Conservation (phyloP, 2,329 filamentous ascomycete species). For the Microdochium bolleyi region DNA sequence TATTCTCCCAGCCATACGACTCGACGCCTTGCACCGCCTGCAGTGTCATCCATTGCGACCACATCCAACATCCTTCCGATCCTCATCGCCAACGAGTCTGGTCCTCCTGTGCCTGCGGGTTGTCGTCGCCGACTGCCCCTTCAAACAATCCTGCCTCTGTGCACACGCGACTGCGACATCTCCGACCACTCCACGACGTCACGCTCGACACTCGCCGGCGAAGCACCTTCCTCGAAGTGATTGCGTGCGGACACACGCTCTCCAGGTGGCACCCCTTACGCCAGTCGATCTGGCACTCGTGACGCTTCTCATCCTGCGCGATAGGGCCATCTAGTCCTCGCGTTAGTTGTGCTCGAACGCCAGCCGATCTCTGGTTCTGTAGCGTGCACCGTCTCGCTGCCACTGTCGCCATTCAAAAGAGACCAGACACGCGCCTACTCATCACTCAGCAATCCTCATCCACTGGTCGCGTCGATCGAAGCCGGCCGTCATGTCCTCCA, state of each 20-base stretch:
- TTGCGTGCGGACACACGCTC: neutral
- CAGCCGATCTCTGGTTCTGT: neutral
- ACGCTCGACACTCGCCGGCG: neutral
- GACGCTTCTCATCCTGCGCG: neutral
- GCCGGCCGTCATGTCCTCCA: conserved; percentile 1
- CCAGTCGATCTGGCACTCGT: neutral
- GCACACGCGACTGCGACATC: neutral
- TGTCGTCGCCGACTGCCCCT: neutral
- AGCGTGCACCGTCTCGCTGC: neutral
- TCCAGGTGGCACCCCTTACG: neutral
- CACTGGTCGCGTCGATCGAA: neutral
- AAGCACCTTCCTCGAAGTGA: neutral
- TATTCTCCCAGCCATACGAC: neutral
- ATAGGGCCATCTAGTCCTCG: neutral
- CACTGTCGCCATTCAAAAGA: neutral
- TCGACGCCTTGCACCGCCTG: neutral
- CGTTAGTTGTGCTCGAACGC: neutral
- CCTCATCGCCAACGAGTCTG: neutral
- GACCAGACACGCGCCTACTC: neutral
- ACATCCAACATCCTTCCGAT: neutral
- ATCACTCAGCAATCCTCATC: neutral
- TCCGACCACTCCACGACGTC: neutral
- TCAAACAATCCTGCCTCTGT: neutral
- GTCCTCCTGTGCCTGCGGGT: neutral
- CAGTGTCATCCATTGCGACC: neutral